Percentiles rank a stretch among this genome's conserved stretches.
These are phyloP conservation scores for Cyclotella baltica DNA, from an alignment of 108 stramenopile species.

Conservation along the genomic window DNA sequence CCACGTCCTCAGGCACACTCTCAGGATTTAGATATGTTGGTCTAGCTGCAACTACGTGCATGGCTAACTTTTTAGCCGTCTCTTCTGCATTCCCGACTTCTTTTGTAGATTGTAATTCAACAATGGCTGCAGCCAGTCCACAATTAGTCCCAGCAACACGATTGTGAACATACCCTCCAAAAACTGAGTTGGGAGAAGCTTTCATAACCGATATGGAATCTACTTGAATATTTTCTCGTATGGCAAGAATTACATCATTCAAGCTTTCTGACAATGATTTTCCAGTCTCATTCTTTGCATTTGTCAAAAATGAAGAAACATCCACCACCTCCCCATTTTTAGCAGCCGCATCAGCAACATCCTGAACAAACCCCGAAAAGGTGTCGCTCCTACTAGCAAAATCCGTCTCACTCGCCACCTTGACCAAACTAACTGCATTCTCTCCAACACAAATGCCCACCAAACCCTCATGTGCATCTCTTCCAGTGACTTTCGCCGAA, in stretches of 20 bases:
- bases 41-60: conserved; percentile 95
- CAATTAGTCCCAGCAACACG: conserved; percentile 53
- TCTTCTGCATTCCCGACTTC: conserved; percentile 43
- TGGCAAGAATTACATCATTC: conserved; percentile 80
- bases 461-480: conserved; percentile 78
- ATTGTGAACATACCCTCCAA: conserved; percentile 83
- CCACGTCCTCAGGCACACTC: conserved; percentile 63
- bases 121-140: conserved; percentile 76
- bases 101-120: conserved; percentile 35
- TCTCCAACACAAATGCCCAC: conserved; percentile 52
- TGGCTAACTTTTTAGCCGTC: conserved; percentile 88
- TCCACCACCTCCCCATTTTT: conserved; percentile 30
- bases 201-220: conserved; percentile 54
- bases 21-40: conserved; percentile 76
- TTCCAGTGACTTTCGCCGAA: conserved; percentile 66
- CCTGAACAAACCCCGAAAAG: conserved; percentile 69
- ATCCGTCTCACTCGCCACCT: conserved; percentile 83
- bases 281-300: conserved; percentile 32
- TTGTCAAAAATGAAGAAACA: conserved; percentile 32
- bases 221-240: conserved; percentile 80
- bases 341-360: conserved; percentile 68
- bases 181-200: conserved; percentile 45
- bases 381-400: conserved; percentile 72
- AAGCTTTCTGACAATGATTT: conserved; percentile 55
- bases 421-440: conserved; percentile 66